These are phyloP conservation scores for Leucocoprinus sp. DNA, from an alignment of 768 basidiomycete genomes.

Conservation along the genomic window DNA sequence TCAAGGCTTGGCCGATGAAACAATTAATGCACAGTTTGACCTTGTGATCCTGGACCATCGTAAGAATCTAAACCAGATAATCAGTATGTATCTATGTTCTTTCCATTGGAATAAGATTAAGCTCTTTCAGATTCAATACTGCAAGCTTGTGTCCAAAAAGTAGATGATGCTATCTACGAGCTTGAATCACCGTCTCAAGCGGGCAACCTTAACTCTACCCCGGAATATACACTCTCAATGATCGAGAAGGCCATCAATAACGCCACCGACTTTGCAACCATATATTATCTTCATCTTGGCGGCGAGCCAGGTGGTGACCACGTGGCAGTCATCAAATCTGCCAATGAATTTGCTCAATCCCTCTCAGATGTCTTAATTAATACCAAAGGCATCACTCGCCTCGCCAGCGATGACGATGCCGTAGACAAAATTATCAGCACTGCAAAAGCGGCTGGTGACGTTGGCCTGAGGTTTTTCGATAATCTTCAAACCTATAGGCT, in stretches of 20 bases:
- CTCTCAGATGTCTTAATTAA: slow-evolving; percentile 88
- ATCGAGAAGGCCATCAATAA: slow-evolving; percentile 95
- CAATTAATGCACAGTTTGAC: slow-evolving; percentile 95
- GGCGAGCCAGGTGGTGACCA: slow-evolving; percentile 87
- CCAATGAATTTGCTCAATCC: slow-evolving; percentile 93
- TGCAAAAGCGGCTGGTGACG: slow-evolving; percentile 82
- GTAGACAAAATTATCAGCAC: slow-evolving; percentile 82
- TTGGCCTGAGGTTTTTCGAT: slow-evolving; percentile 86
- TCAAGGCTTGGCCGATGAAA: slow-evolving; percentile 78
- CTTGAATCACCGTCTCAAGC: slow-evolving; percentile 92
- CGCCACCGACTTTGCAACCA: slow-evolving; percentile 91
- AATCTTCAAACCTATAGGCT: slow-evolving; percentile 95
- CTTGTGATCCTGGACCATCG: slow-evolving; percentile 93
- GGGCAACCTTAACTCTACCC: slow-evolving; percentile 95
- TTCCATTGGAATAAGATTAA: slow-evolving; percentile 10
- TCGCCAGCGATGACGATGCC: slow-evolving; percentile 85
- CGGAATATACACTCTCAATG: slow-evolving; percentile 97
- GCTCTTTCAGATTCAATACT: slow-evolving; percentile 77
- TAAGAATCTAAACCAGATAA: slow-evolving; percentile 97
- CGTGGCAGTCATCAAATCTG: slow-evolving; percentile 96
- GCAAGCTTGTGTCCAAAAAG: slow-evolving; percentile 92
- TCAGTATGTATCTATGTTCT: slow-evolving; percentile 43
- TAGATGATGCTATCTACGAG: slow-evolving; percentile 96
- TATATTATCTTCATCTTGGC: slow-evolving; percentile 86
- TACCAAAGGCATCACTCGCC: slow-evolving; percentile 91